Base-by-base conservation (phyloP, 345 rosid species). In the Acer saccharum region DNA sequence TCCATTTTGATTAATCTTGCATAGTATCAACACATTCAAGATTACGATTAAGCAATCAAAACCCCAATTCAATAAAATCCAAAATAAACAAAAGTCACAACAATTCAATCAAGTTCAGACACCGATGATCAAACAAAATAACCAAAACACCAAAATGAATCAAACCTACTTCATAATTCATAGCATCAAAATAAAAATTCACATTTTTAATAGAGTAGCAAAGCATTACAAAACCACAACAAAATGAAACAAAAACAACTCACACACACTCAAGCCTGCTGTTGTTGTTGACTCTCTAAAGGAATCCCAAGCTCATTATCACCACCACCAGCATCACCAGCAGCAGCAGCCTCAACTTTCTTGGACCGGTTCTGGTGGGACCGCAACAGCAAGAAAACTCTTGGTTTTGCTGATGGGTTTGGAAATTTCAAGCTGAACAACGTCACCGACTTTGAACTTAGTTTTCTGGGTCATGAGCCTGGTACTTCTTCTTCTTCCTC, bases 401-500 rank as follows among this genome's bases (percentile, higher is more conserved):
- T 95, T 95, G 77, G 90, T 93, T 90, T 93, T 95, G 88, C 97
- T 93, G 61, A 95, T 92, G 83, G 98, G 97, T 44, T 86, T 88
- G 82, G 95, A 74, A 83, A 83, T 85, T 69, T 89, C 89, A 66
- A 95, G 95, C 87, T 84, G 89, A 64, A 93, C 98, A 1, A 79
- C 11, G 72, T 95, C 98, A 10, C 97, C 98, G 55, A 95, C 90
- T 81, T 90, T 64, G 85, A 93, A 93, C 76, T 78, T 81, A n/a
- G 84, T 92, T 93, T 1, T 89, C 95, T 1, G 90, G 94, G 93
- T 95, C 98, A 82, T 95, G 98, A 57, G 91, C 98, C 76, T 92
- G 98, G 88, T 76, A 90, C 93, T 89, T 93, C 91, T 90, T 91
- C 98, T 93, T 94, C 89, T 73, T 91, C 84, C 95, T 84, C 7